These are phyloP conservation scores for Neonectria hederae DNA, from an alignment of 2,329 filamentous ascomycete genomes.

Conservation along the genomic window DNA sequence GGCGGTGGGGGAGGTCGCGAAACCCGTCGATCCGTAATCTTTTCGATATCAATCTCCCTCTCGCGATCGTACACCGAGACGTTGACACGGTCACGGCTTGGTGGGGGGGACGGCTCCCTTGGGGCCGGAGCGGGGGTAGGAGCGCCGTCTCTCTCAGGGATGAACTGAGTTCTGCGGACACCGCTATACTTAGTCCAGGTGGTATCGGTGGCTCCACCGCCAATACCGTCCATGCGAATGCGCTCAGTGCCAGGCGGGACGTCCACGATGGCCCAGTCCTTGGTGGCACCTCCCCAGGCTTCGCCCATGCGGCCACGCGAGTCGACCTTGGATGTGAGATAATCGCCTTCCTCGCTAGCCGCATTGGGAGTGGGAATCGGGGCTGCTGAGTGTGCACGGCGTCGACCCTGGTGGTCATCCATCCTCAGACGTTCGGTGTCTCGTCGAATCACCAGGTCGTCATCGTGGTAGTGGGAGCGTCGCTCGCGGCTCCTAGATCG, in stretches of 20 bases:
- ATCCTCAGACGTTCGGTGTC: slow-evolving; percentile 61
- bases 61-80: slow-evolving; percentile 59
- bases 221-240: slow-evolving; percentile 82
- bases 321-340: slow-evolving; percentile 65
- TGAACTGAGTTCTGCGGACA: slow-evolving; percentile 77
- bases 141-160: slow-evolving; percentile 70
- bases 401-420: slow-evolving; percentile 55
- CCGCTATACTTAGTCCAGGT: slow-evolving; percentile 84
- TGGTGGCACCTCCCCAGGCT: slow-evolving; percentile 77
- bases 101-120: slow-evolving; percentile 42
- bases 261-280: slow-evolving; percentile 84
- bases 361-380: slow-evolving; percentile 48
- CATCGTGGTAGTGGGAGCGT: slow-evolving; percentile 60
- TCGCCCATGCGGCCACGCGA: slow-evolving; percentile 75
- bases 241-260: slow-evolving; percentile 85
- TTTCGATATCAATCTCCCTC: slow-evolving; percentile 63
- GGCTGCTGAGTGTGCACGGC: slow-evolving; percentile 63
- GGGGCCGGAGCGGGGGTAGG: slow-evolving; percentile 35
- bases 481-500: slow-evolving; percentile 53
- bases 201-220: slow-evolving; percentile 78
- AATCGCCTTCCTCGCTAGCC: slow-evolving; percentile 69
- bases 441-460: slow-evolving; percentile 72
- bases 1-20: slow-evolving; percentile 52
- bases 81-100: slow-evolving; percentile 52
- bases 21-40: slow-evolving; percentile 62